Conservation (phyloP, 805 yeast genomes). For the Candida qinlingensis region DNA sequence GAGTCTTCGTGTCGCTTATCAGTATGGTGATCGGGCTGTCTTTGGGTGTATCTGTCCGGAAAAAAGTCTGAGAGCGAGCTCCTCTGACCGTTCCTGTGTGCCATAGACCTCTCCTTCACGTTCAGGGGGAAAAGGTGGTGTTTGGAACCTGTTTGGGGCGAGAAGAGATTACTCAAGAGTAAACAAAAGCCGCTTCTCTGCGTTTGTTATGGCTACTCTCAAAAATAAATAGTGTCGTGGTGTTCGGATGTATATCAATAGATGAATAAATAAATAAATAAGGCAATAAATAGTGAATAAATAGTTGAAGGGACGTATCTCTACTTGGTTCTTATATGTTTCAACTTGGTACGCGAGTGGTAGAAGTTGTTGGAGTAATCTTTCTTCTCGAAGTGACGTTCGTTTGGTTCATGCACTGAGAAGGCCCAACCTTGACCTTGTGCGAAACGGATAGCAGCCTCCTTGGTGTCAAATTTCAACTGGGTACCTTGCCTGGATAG, state of each 20-base stretch:
- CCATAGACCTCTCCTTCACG: background rate
- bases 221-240: background rate
- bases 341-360: constrained; percentile 65
- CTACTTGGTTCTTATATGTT: constrained; percentile 76
- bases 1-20: background rate
- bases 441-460: constrained; percentile 74
- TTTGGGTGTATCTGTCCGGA: constrained; percentile 1
- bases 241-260: background rate
- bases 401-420: constrained; percentile 76
- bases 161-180: too few relatives aligned
- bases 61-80: constrained; percentile 1
- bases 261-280: constrained; percentile 12
- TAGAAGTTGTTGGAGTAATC: constrained; percentile 67
- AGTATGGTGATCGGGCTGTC: background rate
- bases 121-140: background rate
- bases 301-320: background rate
- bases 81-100: constrained; percentile 1
- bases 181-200: too few relatives aligned
- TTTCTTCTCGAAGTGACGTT: constrained; percentile 67
- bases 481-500: constrained; percentile 52
- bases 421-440: constrained; percentile 83
- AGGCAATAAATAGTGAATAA: background rate
- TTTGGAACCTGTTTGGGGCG: background rate
- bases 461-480: constrained; percentile 67
- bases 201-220: background rate